Evolutionary conservation across 139 green algal species (phyloP).

Genomic region (Chlamydomonas sp.): DNA sequence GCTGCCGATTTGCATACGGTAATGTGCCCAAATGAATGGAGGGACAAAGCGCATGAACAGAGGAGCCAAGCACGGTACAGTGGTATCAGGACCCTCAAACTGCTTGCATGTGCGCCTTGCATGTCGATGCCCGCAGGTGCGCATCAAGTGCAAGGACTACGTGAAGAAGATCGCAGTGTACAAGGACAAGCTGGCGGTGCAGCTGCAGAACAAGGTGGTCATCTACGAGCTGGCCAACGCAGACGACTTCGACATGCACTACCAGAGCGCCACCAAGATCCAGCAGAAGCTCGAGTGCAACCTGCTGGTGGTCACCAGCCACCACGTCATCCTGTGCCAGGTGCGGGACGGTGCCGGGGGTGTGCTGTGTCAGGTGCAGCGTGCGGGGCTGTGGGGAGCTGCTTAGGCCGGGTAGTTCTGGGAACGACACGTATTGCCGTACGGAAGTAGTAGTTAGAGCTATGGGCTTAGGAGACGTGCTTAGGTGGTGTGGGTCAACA

Average conservation of each 20-base stretch:
- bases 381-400: not conserved
- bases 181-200: constrained; percentile 83
- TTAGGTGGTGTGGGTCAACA: constrained; percentile 80
- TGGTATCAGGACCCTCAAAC: not conserved
- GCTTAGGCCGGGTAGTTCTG: too few relatives aligned
- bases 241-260: constrained; percentile 74
- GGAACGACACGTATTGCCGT: too few relatives aligned
- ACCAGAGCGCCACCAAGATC: constrained; percentile 71
- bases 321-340: constrained; percentile 84
- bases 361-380: not conserved
- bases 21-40: not conserved
- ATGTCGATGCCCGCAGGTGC: not conserved
- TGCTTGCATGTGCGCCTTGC: not conserved
- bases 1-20: not conserved
- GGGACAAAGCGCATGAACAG: not conserved
- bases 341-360: constrained; percentile 25
- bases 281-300: constrained; percentile 84
- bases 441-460: too few relatives aligned
- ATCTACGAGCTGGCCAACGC: constrained; percentile 78
- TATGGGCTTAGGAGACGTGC: too few relatives aligned
- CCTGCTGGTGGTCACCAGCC: constrained; percentile 81
- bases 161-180: constrained; percentile 90
- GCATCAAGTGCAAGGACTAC: constrained; percentile 73
- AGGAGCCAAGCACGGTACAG: not conserved
- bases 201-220: constrained; percentile 78